These are phyloP conservation scores for Fragilariopsis cylindrus DNA, from an alignment of 108 stramenopile genomes.

Conservation along the genomic window DNA sequence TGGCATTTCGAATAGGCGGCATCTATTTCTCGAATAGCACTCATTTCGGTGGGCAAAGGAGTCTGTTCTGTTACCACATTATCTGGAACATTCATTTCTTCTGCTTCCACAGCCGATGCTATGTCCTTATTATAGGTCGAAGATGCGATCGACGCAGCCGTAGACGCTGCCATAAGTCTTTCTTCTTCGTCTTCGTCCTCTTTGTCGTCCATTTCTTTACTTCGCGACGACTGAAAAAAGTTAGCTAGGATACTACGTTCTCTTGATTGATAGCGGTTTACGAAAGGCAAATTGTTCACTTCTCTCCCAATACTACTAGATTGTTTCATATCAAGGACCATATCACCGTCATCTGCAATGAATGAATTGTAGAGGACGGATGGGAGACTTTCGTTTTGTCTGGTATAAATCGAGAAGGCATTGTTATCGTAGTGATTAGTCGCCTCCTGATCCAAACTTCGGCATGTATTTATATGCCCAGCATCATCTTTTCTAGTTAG, in stretches of 20 bases:
- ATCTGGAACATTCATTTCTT: constrained; percentile 20
- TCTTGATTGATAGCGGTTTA: constrained; percentile 28
- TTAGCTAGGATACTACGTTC: constrained; percentile 62
- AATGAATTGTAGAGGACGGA: constrained; percentile 22
- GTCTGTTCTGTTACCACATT: constrained; percentile 9
- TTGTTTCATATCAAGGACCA: not conserved
- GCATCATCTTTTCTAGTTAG: too few species aligned
- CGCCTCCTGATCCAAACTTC: not conserved
- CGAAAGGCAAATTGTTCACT: constrained; percentile 17
- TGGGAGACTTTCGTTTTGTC: constrained; percentile 6
- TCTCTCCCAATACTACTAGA: not conserved
- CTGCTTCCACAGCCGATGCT: constrained; percentile 24
- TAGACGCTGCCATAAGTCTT: constrained; percentile 59
- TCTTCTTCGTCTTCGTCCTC: constrained; percentile 35
- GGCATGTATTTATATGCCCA: not conserved
- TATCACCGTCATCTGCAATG: not conserved
- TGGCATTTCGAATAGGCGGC: constrained; percentile 7
- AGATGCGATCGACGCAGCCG: constrained; percentile 79
- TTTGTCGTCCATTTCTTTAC: not conserved
- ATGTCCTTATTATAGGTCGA: constrained; percentile 43
- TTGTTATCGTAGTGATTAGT: not conserved
- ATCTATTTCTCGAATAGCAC: constrained; percentile 2
- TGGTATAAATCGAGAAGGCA: not conserved
- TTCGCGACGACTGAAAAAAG: constrained; percentile 38
- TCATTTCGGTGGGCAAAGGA: constrained; percentile 2